phyloP scores from a whole-genome alignment of 1,284 basidiomycete species.

The Abortiporus biennis region DNA sequence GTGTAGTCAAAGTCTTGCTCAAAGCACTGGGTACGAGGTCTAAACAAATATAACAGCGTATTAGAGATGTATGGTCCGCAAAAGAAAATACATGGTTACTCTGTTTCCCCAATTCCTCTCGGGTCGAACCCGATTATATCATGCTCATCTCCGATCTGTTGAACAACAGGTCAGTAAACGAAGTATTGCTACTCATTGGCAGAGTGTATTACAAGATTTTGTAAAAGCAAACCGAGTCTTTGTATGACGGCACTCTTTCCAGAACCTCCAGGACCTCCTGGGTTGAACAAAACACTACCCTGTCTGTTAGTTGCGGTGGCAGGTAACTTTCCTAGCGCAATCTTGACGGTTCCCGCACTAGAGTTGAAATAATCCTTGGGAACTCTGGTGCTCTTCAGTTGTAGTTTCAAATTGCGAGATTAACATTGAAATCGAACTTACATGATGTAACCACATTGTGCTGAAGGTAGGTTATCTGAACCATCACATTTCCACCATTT shows the following conservation, averaged over 20 bases:
- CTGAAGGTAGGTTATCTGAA: too few species aligned
- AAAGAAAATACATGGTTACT: slow-evolving; percentile 1
- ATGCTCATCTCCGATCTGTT: slow-evolving; percentile 26
- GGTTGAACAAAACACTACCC: slow-evolving; percentile 20
- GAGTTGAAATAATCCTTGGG: slow-evolving; percentile 21
- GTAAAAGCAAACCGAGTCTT: slow-evolving; percentile 10
- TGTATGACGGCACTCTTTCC: slow-evolving; percentile 13
- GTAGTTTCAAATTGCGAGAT: neutral
- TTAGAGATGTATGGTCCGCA: neutral
- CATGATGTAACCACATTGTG: neutral
- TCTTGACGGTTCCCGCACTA: slow-evolving; percentile 18
- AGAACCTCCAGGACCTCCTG: slow-evolving; percentile 19
- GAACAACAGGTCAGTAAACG: neutral
- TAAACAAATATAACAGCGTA: neutral
- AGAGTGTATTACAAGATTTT: slow-evolving; percentile 13
- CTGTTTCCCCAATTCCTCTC: slow-evolving; percentile 29
- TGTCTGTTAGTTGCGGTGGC: slow-evolving; percentile 14
- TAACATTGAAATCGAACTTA: neutral
- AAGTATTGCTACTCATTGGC: neutral
- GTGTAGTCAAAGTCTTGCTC: neutral
- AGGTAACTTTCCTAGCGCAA: slow-evolving; percentile 17
- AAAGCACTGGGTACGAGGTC: slow-evolving; percentile 3
- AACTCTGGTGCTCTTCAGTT: slow-evolving; percentile 11
- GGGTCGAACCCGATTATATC: slow-evolving; percentile 40
- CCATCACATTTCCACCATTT: too few species aligned